These are phyloP conservation scores for Triglochin maritima DNA, from an alignment of 106 monocot species.

Conservation along the genomic window DNA sequence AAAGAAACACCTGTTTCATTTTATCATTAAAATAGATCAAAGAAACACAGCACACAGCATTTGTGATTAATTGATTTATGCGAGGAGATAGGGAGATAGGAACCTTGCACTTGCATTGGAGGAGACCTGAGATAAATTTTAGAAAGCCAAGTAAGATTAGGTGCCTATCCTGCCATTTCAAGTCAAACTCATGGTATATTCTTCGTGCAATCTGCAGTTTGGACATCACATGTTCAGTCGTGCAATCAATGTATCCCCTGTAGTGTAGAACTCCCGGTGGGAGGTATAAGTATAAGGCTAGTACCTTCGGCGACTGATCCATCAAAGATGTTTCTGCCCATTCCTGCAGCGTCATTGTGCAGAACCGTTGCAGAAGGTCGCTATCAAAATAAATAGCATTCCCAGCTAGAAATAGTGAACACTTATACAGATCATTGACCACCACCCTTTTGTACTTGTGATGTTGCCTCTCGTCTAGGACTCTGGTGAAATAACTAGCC, in stretches of 20 bases:
- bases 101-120: slow-evolving; percentile 47
- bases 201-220: slow-evolving; percentile 39
- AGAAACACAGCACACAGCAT: too few relatives aligned
- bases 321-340: slow-evolving; percentile 23
- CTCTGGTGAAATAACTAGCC: slow-evolving; percentile 15
- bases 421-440: slow-evolving; percentile 36
- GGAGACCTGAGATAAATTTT: slow-evolving; percentile 20
- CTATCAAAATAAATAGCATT: slow-evolving; percentile 31
- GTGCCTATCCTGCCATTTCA: slow-evolving; percentile 23
- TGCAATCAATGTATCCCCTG: neutral
- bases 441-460: slow-evolving; percentile 27
- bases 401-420: slow-evolving; percentile 32
- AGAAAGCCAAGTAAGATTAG: slow-evolving; percentile 37
- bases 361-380: slow-evolving; percentile 41
- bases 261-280: too few relatives aligned
- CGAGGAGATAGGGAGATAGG: neutral
- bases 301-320: slow-evolving; percentile 36
- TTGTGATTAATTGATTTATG: too few relatives aligned
- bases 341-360: slow-evolving; percentile 26
- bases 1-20: too few relatives aligned
- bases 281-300: neutral
- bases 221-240: neutral
- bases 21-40: too few relatives aligned
- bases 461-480: slow-evolving; percentile 26
- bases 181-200: slow-evolving; percentile 36